Evolutionary conservation across 2,329 filamentous ascomycete genomes (phyloP), one percentile per base, ranked within the genome.

Genomic region (Pyrenophora graminea): DNA sequence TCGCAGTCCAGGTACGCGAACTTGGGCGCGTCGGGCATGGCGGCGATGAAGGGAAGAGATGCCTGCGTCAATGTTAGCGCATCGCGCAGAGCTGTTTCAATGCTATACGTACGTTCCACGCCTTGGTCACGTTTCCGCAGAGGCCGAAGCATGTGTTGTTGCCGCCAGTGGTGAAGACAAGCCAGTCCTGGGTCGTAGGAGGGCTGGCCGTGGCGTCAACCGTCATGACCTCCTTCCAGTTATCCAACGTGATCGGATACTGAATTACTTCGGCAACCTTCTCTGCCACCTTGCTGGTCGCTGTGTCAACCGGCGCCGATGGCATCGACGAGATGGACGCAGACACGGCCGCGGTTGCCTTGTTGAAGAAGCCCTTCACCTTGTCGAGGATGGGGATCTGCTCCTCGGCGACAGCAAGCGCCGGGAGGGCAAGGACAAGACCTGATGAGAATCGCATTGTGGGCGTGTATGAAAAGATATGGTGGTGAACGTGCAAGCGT

Each of bases 131-230:
- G 53, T 77, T 79, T 36, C 68, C 79, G 74, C 89, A 93, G 66
- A 83, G 80, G 62, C 88, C 89, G 68, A 82, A 87, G 77, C 89
- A 93, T 27, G 89, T 91, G 77, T 85, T 87, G 79, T 92, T 91
- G 62, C 87, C 80, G 48, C 89, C 89, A 8, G 85, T 89, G 61
- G 90, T 76, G 61, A 89, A 80, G 55, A 93, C 77, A 79, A 88
- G 86, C 87, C 87, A 91, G 74, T 91, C 86, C 74, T 88, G 86
- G 4, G 88, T 86, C 6, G 76, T 80, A 9, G 82, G 70, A 45
- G 68, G 82, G 55, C 82, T 80, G 23, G 74, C 82, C 7, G 83
- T 74, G 54, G 83, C 77, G 51, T 83, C 77, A 25, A 84, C 82
- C 43, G 77, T 85, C 53, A 93, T 77, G 2, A 85, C 83, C 21